phyloP scores from a whole-genome alignment of 345 rosid genomes.

The Pelargonium nanum region DNA sequence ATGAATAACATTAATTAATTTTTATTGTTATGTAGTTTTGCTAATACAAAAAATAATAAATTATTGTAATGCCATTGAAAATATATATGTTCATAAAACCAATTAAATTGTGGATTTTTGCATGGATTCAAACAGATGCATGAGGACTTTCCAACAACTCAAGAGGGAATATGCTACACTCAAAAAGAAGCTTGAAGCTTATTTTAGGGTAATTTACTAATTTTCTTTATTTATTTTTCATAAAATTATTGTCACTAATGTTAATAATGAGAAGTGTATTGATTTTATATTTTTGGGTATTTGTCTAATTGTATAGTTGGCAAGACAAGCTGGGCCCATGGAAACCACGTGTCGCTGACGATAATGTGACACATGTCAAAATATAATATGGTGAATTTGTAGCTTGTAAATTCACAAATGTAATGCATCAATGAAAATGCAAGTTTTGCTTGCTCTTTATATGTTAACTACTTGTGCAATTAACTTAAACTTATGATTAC shows the following conservation, averaged over 20 bases:
- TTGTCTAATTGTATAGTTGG: constrained; percentile 34
- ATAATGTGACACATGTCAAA: constrained; percentile 12
- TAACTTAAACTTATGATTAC: too few species aligned
- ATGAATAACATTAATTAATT: too few species aligned
- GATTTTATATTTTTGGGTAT: not conserved
- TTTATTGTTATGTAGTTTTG: too few species aligned
- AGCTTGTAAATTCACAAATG: not conserved
- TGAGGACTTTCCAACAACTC: constrained; percentile 67
- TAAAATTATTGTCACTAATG: not conserved
- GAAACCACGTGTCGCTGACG: constrained; percentile 49
- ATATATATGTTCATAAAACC: not conserved
- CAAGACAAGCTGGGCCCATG: constrained; percentile 69
- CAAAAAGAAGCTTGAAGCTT: constrained; percentile 70
- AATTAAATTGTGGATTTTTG: not conserved
- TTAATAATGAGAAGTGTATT: not conserved
- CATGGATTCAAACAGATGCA: constrained; percentile 38
- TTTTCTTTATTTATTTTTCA: not conserved
- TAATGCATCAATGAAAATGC: not conserved
- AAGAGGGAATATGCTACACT: constrained; percentile 71
- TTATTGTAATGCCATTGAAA: not conserved
- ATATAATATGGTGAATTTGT: not conserved
- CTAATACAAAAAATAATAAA: too few species aligned
- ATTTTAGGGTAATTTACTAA: constrained; percentile 53
- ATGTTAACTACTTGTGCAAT: not conserved
- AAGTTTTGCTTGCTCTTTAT: not conserved